These are phyloP conservation scores for Aureobasidium sp. DNA, from an alignment of 2,329 filamentous ascomycete species.

Conservation along the genomic window DNA sequence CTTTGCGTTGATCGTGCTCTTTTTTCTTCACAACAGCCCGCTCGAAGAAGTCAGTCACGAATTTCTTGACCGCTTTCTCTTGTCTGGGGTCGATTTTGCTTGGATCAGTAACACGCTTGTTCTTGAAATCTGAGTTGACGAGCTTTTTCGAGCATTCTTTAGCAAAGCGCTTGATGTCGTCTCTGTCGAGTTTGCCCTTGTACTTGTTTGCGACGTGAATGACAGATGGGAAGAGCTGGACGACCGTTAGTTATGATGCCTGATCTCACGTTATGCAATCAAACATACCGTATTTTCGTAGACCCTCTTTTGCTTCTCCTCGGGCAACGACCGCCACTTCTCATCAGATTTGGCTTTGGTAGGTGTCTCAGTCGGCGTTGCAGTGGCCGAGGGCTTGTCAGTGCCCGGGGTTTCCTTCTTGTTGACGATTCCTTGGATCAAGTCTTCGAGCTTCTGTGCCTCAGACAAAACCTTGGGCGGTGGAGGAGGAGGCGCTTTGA, in stretches of 20 bases:
- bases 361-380: slow-evolving; percentile 57
- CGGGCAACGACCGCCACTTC: slow-evolving; percentile 61
- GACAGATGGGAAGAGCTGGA: slow-evolving; percentile 73
- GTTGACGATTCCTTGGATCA: slow-evolving; percentile 58
- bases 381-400: slow-evolving; percentile 48
- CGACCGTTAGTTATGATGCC: slow-evolving; percentile 14
- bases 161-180: slow-evolving; percentile 59
- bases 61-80: slow-evolving; percentile 72
- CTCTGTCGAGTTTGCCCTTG: slow-evolving; percentile 76
- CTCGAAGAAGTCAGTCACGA: slow-evolving; percentile 79
- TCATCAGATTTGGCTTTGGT: slow-evolving; percentile 53
- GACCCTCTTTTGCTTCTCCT: slow-evolving; percentile 89
- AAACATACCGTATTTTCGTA: slow-evolving; percentile 83
- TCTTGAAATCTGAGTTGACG: slow-evolving; percentile 86
- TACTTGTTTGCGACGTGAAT: slow-evolving; percentile 84
- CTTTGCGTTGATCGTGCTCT: slow-evolving; percentile 60
- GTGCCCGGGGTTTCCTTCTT: slow-evolving; percentile 53
- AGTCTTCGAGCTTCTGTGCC: slow-evolving; percentile 68
- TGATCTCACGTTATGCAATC: background rate
- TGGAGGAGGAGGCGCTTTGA: slow-evolving; percentile 44
- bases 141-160: slow-evolving; percentile 73
- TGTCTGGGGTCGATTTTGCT: slow-evolving; percentile 64
- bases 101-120: slow-evolving; percentile 76
- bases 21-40: slow-evolving; percentile 73
- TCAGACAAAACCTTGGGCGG: slow-evolving; percentile 60